Evolutionary conservation across 805 yeast genomes (phyloP), one percentile per base, ranked within the genome.

Genomic region (Nakazawaea wyomingensis): DNA sequence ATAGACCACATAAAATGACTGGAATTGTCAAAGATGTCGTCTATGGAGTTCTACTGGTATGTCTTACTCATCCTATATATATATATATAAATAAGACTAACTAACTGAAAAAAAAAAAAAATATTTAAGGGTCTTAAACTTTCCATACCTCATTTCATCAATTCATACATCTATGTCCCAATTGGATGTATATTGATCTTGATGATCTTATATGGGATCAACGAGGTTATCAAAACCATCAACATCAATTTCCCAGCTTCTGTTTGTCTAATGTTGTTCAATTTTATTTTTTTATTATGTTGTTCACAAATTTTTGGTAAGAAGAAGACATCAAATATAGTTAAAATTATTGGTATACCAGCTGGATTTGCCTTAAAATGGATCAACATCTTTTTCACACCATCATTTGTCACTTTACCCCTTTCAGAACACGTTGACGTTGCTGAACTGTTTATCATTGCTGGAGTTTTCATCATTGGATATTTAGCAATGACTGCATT

Each of bases 341-440:
- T 61, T 44, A 50, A 50, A 31, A 48, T 59, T 26, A 60, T 80
- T 38, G 78, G 80, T 38, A 73, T 82, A n/a, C 76, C 87, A 13
- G 74, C 75, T 64, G 82, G 83, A 48, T 82, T 83, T 57, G 68
- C 82, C 1, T 66, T 85, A 39, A 69, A 82, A 43, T 85, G 93
- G 91, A 85, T 85, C 61, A 83, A 82, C 56, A 72, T 82, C 5
- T 83, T 80, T 55, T 85, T 85, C 66, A 78, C 86, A 1, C 91
- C 93, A 1, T 80, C 89, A 0, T 85, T 85, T 54, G 76, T 85
- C 29, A 74, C 81, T 0, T 68, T 85, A 27, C 91, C 91, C 0
- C 66, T 84, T 41, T 74, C 86, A 10, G 72, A 74, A n/a, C 73
- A 74, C 47, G 80, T 85, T 37, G 66, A 80, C 14, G 80, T 80